Conservation (phyloP, 2,329 filamentous ascomycete genomes). For the Xylariomycetidae sp. region DNA sequence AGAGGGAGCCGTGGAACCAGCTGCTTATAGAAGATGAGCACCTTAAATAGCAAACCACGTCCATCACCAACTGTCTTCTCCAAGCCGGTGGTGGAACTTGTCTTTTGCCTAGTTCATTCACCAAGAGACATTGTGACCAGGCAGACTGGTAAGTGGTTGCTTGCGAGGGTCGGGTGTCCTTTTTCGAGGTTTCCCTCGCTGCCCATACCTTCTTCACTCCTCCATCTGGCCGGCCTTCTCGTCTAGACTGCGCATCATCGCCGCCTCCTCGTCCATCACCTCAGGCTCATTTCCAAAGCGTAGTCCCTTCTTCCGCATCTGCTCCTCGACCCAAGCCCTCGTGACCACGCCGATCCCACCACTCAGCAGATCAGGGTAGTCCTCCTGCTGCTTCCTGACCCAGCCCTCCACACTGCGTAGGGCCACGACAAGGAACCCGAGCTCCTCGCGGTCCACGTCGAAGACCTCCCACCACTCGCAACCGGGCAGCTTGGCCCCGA, state of each 20-base stretch:
- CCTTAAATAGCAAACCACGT: no score
- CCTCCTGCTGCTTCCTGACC: conserved; percentile 52
- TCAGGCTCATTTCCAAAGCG: conserved; percentile 15
- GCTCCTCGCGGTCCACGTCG: conserved; percentile 87
- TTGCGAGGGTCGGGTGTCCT: no score
- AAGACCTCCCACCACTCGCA: conserved; percentile 97
- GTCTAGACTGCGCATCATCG: conserved; percentile 37
- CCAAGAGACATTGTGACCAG: no score
- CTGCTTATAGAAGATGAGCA: no score
- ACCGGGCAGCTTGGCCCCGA: conserved; percentile 71
- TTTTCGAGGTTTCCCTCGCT: no score
- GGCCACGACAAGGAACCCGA: conserved; percentile 86
- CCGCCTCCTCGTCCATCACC: conserved; percentile 35
- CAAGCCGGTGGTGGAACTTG: no score
- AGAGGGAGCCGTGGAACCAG: no score
- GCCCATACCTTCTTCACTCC: conserved; percentile 5
- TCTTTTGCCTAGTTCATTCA: no score
- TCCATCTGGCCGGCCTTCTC: conserved; percentile 26
- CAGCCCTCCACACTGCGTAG: conserved; percentile 74
- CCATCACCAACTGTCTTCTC: no score
- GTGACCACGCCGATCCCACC: conserved; percentile 48
- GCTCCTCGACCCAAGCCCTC: conserved; percentile 49
- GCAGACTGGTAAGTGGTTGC: no score
- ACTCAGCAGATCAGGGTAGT: conserved; percentile 47
- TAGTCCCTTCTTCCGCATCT: conserved; percentile 50